Conservation (phyloP, 1,139 yeast genomes). For the Geotrichum klebahnii region DNA sequence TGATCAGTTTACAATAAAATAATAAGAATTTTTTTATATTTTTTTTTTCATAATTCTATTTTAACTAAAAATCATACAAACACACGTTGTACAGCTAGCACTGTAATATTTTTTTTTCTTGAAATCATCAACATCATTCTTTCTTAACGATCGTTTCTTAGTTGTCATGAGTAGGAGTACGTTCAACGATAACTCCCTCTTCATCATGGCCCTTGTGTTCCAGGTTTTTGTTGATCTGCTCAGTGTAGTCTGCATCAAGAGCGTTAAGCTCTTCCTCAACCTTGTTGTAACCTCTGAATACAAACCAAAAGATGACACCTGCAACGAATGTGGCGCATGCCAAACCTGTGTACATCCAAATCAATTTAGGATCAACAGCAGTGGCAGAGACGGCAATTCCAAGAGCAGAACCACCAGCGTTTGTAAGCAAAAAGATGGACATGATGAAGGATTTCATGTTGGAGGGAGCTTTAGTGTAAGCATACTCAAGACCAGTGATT, state of each 20-base stretch:
- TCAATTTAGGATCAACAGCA: constrained; percentile 62
- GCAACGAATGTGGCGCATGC: constrained; percentile 57
- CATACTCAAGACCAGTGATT: constrained; percentile 63
- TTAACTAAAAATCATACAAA: too few relatives aligned
- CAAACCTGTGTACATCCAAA: constrained; percentile 63
- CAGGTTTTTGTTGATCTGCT: constrained; percentile 29
- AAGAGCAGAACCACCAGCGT: constrained; percentile 65
- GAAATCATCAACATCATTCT: too few relatives aligned
- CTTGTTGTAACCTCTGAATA: constrained; percentile 54
- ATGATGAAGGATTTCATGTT: constrained; percentile 64
- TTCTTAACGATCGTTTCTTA: too few relatives aligned
- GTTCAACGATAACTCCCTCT: neutral
- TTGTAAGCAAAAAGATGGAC: constrained; percentile 58
- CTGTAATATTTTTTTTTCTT: too few relatives aligned
- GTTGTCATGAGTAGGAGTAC: neutral
- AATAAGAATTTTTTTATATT: too few relatives aligned
- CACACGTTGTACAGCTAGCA: too few relatives aligned
- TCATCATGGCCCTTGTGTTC: neutral
- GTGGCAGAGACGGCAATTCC: constrained; percentile 70
- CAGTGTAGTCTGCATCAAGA: constrained; percentile 45
- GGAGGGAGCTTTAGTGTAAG: constrained; percentile 66
- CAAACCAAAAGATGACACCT: constrained; percentile 60
- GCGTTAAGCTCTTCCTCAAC: constrained; percentile 60
- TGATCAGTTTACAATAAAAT: too few relatives aligned
- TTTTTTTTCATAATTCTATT: too few relatives aligned